Conservation (phyloP, 495 filamentous ascomycete species). For the Poronia punctata region DNA sequence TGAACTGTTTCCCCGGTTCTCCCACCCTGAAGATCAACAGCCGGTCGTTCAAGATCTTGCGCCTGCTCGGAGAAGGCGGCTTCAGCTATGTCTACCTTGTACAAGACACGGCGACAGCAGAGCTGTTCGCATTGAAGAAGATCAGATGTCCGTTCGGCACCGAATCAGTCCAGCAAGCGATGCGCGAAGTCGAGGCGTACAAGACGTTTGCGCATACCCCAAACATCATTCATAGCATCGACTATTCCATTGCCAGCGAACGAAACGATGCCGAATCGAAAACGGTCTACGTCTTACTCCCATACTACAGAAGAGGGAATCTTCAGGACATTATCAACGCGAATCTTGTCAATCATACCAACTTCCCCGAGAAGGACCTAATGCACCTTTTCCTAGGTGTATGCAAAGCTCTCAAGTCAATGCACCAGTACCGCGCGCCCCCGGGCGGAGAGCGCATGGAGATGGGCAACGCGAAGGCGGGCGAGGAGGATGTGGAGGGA, state of each 20-base stretch:
- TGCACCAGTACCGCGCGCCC: conserved; percentile 74
- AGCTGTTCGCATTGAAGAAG: conserved; percentile 93
- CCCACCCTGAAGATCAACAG: conserved; percentile 93
- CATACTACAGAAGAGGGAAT: conserved; percentile 91
- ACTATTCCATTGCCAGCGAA: conserved; percentile 59
- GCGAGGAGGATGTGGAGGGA: conserved; percentile 38
- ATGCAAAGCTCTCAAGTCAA: conserved; percentile 75
- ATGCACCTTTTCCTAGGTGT: conserved; percentile 91
- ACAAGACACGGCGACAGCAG: conserved; percentile 71
- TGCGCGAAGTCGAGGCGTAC: conserved; percentile 97
- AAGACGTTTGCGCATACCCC: conserved; percentile 73
- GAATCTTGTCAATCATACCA: conserved; percentile 93
- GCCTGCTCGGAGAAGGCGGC: conserved; percentile 90
- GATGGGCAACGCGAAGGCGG: conserved; percentile 21
- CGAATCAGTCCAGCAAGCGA: conserved; percentile 86
- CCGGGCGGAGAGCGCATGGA: conserved; percentile 45
- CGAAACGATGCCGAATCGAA: conserved; percentile 64
- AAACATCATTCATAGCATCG: conserved; percentile 86
- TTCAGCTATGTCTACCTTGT: conserved; percentile 99
- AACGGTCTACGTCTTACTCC: conserved; percentile 92
- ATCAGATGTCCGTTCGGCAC: conserved; percentile 96
- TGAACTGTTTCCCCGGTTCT: conserved; percentile 89
- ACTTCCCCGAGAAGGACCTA: conserved; percentile 73
- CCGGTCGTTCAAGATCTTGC: conserved; percentile 88
- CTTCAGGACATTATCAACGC: conserved; percentile 98